phyloP scores from a whole-genome alignment of 192 early-diverging fungal genomes.

The Backusella morwellensis region DNA sequence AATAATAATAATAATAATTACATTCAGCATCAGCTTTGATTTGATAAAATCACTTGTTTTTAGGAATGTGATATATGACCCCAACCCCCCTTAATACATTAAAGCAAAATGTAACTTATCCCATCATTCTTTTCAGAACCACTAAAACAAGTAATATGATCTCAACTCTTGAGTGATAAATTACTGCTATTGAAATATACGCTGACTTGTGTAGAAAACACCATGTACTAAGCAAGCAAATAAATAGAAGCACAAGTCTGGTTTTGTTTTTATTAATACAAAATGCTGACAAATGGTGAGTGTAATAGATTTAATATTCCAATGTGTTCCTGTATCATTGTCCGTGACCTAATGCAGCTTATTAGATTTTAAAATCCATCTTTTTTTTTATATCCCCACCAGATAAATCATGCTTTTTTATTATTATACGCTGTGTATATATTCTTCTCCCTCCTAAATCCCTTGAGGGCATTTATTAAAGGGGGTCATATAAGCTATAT shows the following conservation, averaged over 20 bases:
- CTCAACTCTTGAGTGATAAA: not conserved
- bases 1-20: not conserved
- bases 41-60: not conserved
- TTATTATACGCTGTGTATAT: not conserved
- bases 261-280: not conserved
- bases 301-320: not conserved
- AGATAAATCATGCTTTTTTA: not conserved
- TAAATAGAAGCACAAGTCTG: not conserved
- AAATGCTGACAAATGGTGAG: not conserved
- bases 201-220: not conserved
- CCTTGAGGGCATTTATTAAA: not conserved
- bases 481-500: not conserved
- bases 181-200: not conserved
- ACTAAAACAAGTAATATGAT: slow-evolving; percentile 8
- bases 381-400: not conserved
- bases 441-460: not conserved
- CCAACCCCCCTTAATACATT: slow-evolving; percentile 1
- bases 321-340: not conserved
- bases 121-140: slow-evolving; percentile 14
- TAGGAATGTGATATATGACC: slow-evolving; percentile 9
- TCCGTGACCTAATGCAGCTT: slow-evolving; percentile 1
- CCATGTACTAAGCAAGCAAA: not conserved
- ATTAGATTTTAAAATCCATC: not conserved
- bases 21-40: not conserved
- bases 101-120: slow-evolving; percentile 15